phyloP scores from a whole-genome alignment of 2,329 filamentous ascomycete genomes.

The Graphiopsis chlorocephala region DNA sequence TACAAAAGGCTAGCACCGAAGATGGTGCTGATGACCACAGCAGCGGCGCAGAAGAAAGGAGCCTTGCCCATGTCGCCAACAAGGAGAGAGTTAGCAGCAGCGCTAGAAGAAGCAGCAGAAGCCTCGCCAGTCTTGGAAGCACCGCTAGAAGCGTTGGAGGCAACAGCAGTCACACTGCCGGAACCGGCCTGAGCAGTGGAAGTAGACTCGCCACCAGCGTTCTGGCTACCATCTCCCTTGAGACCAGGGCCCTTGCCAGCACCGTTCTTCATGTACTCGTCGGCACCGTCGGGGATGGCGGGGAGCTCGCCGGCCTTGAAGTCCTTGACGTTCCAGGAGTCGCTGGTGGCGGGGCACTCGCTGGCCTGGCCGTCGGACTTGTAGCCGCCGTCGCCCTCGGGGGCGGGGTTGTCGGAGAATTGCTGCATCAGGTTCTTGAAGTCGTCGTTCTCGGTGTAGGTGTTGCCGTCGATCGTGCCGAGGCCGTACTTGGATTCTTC shows the following conservation, averaged over 20 bases:
- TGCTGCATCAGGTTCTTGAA: constrained; percentile 58
- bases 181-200: constrained; percentile 51
- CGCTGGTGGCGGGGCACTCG: constrained; percentile 52
- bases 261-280: constrained; percentile 57
- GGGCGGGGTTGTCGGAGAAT: constrained; percentile 50
- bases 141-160: constrained; percentile 25
- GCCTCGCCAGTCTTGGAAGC: constrained; percentile 36
- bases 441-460: constrained; percentile 56
- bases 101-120: constrained; percentile 25
- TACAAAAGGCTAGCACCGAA: constrained; percentile 49
- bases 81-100: constrained; percentile 46
- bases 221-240: constrained; percentile 54
- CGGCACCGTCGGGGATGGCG: constrained; percentile 54
- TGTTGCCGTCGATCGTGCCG: constrained; percentile 59
- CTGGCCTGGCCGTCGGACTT: constrained; percentile 52
- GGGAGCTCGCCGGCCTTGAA: constrained; percentile 50
- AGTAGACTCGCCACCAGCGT: constrained; percentile 50
- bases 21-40: constrained; percentile 52
- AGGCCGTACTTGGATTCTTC: constrained; percentile 80
- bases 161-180: constrained; percentile 44
- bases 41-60: constrained; percentile 51
- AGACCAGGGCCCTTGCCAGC: constrained; percentile 59
- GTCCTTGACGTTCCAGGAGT: constrained; percentile 56
- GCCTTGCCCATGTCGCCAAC: constrained; percentile 47
- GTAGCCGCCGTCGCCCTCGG: constrained; percentile 58